Evolutionary conservation across 1,139 yeast species (phyloP), one percentile per base, ranked within the genome.

Genomic region (Sugiyamaella japonica): DNA sequence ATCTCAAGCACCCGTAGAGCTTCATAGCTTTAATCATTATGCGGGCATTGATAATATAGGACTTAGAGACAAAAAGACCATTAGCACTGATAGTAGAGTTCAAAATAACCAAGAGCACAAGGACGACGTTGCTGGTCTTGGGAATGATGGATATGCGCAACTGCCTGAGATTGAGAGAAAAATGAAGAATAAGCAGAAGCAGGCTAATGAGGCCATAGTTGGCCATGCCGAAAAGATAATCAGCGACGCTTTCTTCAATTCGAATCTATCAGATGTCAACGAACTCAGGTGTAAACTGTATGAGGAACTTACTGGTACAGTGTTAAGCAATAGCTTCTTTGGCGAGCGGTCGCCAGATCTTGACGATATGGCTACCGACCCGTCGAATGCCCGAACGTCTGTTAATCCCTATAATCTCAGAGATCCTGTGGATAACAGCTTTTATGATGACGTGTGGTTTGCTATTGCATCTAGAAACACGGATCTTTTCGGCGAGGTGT

Each of bases 11-110:
- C 53, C 53, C 12, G 44, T 59, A 16, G 66, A 63, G 36, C 48
- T 84, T 54, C 76, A 84, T 54, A 85, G 95, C 0, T 91, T 91
- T 71, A 91, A 90, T 68, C 84, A 89, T 65, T 78, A 95, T 63
- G 93, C 96, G 0, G 97, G 97, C 28, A 87, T 82, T 58, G 96
- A 89, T 32, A 91, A 91, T 66, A 74, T 76, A 52, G 98, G 98
- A 51, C 80, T 91, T 34, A 76, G 96, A 58, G 97, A 90, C 59
- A 83, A 81, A 67, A 91, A 91, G 73, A 83, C 85, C 56, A 81
- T 84, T 55, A 88, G 96, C 16, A 78, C 84, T 1, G 98, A 91
- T 70, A 79, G 89, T 0, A 80, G 98, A 66, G 85, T 91, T 44
- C 85, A 85, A 54, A 83, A 84, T 49, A 87, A 79, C 65, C 74